Conservation (phyloP, 352 stramenopile genomes). For the Globisporangium splendens region DNA sequence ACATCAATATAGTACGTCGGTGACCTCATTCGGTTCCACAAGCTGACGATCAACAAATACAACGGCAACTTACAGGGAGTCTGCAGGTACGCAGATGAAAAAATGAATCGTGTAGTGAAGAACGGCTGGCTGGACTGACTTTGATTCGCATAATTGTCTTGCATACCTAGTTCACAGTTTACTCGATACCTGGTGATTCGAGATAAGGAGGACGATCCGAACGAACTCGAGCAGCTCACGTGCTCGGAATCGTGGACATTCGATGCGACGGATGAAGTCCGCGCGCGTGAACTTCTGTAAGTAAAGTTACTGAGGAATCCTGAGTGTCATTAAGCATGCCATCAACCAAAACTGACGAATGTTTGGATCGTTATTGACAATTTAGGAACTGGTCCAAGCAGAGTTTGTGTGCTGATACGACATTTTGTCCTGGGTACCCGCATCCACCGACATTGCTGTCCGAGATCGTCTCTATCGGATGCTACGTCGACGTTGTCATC, state of each 20-base stretch:
- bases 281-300: conserved; percentile 37
- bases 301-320: conserved; percentile 1
- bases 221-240: conserved; percentile 41
- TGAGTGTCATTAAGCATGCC: neutral
- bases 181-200: conserved; percentile 66
- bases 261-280: conserved; percentile 43
- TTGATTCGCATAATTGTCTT: conserved; percentile 1
- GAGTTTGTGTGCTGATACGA: conserved; percentile 37
- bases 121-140: neutral
- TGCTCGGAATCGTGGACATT: conserved; percentile 62
- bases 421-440: conserved; percentile 46
- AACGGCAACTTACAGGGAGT: conserved; percentile 55
- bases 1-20: conserved; percentile 42
- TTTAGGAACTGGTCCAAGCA: conserved; percentile 43
- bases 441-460: conserved; percentile 33
- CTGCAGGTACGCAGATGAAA: conserved; percentile 25
- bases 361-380: too few relatives aligned
- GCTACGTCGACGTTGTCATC: conserved; percentile 63
- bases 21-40: conserved; percentile 79
- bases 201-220: conserved; percentile 11
- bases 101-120: too few relatives aligned
- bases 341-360: too few relatives aligned
- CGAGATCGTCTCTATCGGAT: conserved; percentile 38
- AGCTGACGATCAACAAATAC: conserved; percentile 64
- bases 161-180: conserved; percentile 4